phyloP scores from a whole-genome alignment of 768 basidiomycete genomes.

The Suillus subaureus region DNA sequence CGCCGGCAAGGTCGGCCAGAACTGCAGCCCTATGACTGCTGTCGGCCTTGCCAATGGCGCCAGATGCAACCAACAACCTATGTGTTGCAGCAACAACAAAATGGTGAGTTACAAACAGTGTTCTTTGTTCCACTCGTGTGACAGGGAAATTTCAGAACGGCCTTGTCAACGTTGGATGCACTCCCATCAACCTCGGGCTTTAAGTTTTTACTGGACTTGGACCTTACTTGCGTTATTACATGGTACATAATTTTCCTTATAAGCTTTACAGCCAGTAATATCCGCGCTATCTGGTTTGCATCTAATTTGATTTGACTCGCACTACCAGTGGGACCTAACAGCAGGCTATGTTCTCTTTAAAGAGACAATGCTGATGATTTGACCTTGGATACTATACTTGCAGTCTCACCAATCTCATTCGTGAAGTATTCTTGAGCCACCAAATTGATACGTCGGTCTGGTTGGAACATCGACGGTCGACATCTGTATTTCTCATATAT shows the following conservation, averaged over 20 bases:
- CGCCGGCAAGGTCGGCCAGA: not conserved
- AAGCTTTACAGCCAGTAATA: not conserved
- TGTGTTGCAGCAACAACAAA: slow-evolving; percentile 22
- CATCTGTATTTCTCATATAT: too few relatives aligned
- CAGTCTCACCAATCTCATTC: too few relatives aligned
- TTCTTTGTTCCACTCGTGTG: not conserved
- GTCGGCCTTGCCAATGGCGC: slow-evolving; percentile 25
- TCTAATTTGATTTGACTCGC: not conserved
- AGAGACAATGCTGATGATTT: too few relatives aligned
- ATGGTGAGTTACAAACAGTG: not conserved
- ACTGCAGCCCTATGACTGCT: not conserved
- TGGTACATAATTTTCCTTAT: slow-evolving; percentile 10
- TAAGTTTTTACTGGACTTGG: slow-evolving; percentile 6
- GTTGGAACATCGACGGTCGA: too few relatives aligned
- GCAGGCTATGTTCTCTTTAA: not conserved
- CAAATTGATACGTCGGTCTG: too few relatives aligned
- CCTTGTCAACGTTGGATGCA: slow-evolving; percentile 30
- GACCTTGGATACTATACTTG: too few relatives aligned
- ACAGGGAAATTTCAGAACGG: slow-evolving; percentile 18
- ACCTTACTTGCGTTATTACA: not conserved
- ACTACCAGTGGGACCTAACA: not conserved
- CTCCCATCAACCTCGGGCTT: slow-evolving; percentile 12
- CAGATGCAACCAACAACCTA: slow-evolving; percentile 20
- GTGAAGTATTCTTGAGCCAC: too few relatives aligned
- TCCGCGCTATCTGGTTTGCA: not conserved